A percentile compares a stretch with the other conserved stretches of the same genome.
These are phyloP conservation scores for Candolleomyces eurysporus DNA, from an alignment of 768 basidiomycete species.

Conservation along the genomic window DNA sequence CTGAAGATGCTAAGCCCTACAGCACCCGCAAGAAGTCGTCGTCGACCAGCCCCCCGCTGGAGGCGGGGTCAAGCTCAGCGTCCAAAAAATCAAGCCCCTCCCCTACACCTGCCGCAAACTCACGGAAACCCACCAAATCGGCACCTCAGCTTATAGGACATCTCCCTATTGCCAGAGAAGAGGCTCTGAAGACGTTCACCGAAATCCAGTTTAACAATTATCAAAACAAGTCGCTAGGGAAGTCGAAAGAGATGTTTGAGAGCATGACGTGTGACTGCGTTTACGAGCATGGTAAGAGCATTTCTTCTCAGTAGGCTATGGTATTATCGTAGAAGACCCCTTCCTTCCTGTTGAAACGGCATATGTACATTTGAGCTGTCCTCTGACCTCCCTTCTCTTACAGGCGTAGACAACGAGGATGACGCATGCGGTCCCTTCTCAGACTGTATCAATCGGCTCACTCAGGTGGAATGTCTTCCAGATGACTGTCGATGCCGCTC, in stretches of 20 bases:
- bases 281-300: constrained; percentile 75
- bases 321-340: background rate
- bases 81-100: constrained; percentile 29
- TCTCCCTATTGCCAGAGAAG: constrained; percentile 73
- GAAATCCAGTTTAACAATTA: constrained; percentile 80
- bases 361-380: background rate
- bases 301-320: constrained; percentile 10
- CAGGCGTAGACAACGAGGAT: constrained; percentile 59
- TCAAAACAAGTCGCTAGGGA: constrained; percentile 84
- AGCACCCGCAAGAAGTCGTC: constrained; percentile 33
- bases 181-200: constrained; percentile 68
- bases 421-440: constrained; percentile 82
- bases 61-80: constrained; percentile 13
- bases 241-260: constrained; percentile 84
- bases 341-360: constrained; percentile 1
- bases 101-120: constrained; percentile 32
- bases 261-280: constrained; percentile 95
- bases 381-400: constrained; percentile 9
- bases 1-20: constrained; percentile 18
- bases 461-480: constrained; percentile 93
- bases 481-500: constrained; percentile 82
- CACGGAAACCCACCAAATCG: constrained; percentile 23
- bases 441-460: constrained; percentile 96
- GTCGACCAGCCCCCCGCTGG: constrained; percentile 32
- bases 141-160: constrained; percentile 73